Evolutionary conservation across 2,329 filamentous ascomycete species (phyloP), one percentile per base, ranked within the genome.

Genomic region (Calonectria hawksworthii): DNA sequence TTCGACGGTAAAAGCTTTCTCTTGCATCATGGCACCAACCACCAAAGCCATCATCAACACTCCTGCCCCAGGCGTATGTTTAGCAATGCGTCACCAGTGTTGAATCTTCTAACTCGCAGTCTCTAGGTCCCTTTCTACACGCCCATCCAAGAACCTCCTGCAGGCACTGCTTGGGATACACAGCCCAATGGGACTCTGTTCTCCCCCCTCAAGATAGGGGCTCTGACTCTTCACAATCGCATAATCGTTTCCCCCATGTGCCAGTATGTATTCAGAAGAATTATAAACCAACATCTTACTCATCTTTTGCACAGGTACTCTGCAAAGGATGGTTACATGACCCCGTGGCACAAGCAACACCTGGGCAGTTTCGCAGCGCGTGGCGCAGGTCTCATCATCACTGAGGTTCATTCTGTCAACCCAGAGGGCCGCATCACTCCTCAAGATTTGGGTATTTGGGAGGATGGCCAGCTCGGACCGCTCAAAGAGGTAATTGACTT

Each of bases 341-440:
- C 85, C 2, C 84, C 85, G 11, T 89, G 86, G 83, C 87, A 89
- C 78, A 81, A 84, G 11, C 83, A 84, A 2, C 87, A 88, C 26
- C 80, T 85, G 26, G 85, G 85, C 36, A 81, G 83, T 52, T 85
- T 85, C 56, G 81, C 83, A 7, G 78, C 80, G 23, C 82, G 84
- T 6, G 86, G 86, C 6, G 79, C 94, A 0, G 94, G 92, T 0
- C 84, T 95, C 4, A 83, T 92, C 21, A 88, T 94, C 59, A 87
- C 94, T n/a, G 94, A 96, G 84, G 93, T 93, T 2, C 94, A 93
- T 0, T 87, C 91, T 2, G 92, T 96, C 0, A 86, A 89, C 1
- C 85, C 93, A 0, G 89, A 94, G 76, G 94, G 94, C 11, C 89
- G 94, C 26, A 95, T 95, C 84, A 94, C 93, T 0, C 94, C 93